Evolutionary conservation across 306 rosid species (phyloP).

Genomic region (Trifolium fragiferum): DNA sequence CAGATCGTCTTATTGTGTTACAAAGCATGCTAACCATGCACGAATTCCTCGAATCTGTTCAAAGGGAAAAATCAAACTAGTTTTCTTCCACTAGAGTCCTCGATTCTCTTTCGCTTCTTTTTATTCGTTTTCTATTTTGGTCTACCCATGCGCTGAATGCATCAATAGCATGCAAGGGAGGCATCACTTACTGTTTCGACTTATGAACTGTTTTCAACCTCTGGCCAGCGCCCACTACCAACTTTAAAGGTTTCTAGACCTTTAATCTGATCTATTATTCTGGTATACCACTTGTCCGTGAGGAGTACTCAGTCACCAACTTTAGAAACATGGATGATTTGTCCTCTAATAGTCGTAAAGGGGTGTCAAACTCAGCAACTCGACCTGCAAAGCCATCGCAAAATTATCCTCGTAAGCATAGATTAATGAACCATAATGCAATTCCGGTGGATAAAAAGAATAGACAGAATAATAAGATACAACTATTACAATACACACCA

Average conservation of each 20-base stretch:
- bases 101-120: constrained; percentile 39
- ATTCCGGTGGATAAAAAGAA: background rate
- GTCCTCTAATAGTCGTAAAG: constrained; percentile 80
- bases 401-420: constrained; percentile 12
- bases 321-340: constrained; percentile 94
- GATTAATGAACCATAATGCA: constrained; percentile 12
- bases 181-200: constrained; percentile 43
- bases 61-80: constrained; percentile 50
- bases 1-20: constrained; percentile 48
- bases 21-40: constrained; percentile 55
- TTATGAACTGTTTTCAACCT: constrained; percentile 43
- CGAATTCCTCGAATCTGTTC: constrained; percentile 45
- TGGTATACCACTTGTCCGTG: constrained; percentile 80
- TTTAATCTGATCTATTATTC: constrained; percentile 59
- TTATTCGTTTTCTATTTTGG: constrained; percentile 1
- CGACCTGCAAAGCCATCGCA: constrained; percentile 58
- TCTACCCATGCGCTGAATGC: constrained; percentile 49
- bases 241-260: constrained; percentile 40
- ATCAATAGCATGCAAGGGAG: constrained; percentile 50
- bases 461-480: constrained; percentile 5
- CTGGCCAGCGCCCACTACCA: constrained; percentile 47
- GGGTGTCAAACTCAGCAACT: constrained; percentile 86
- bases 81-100: constrained; percentile 43
- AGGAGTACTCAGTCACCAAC: constrained; percentile 89
- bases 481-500: constrained; percentile 56